Base-by-base conservation (phyloP, 768 basidiomycete genomes). In the Suillus alpinus region DNA sequence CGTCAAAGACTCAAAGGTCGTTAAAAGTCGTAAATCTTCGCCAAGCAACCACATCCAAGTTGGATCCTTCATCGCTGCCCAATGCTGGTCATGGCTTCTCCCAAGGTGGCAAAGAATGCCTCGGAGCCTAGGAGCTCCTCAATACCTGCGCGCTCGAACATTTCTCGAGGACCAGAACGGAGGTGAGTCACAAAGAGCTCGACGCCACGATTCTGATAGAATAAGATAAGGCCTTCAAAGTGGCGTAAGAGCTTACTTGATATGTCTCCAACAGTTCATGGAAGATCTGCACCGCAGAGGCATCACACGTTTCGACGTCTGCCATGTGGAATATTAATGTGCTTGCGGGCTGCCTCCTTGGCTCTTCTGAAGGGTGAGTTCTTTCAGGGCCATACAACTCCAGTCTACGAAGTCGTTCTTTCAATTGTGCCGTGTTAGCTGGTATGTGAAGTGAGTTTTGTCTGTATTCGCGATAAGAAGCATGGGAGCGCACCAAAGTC, bases 281-380 rank as follows among this genome's bases (percentile, higher is more conserved):
- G 67, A 95, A 86, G 64, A 94, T 91, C 73, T 94, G 92, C 9
- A 87, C 83, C 32, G 94, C 93, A 32, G 92, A 94, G 8, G 96
- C 94, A 71, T 99, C 96, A 62, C 92, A 87, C 18, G 80, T 83
- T 60, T 95, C 92, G 4, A 97, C 90, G 75, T 98, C 96, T 13
- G 89, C 88, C 81, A 98, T 82, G 67, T 98, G 95, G 74, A 99
- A 95, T 23, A 97, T 92, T 26, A 98, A 74, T 2, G 86, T 86
- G 13, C 81, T 83, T 5, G 94, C 88, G 60, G 88, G 82, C 58
- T 86, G 83, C 63, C 94, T 80, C 14, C 86, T 80, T 0, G 92
- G 95, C 59, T 83, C 87, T 63, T 98, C 96, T 1, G 92, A 94
- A 0, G 97, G 97, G 76, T 98, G 97, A 23, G 81, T 86, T 64